Conservation (phyloP, 192 early-diverging fungal genomes). For the Backusella macrospora region DNA sequence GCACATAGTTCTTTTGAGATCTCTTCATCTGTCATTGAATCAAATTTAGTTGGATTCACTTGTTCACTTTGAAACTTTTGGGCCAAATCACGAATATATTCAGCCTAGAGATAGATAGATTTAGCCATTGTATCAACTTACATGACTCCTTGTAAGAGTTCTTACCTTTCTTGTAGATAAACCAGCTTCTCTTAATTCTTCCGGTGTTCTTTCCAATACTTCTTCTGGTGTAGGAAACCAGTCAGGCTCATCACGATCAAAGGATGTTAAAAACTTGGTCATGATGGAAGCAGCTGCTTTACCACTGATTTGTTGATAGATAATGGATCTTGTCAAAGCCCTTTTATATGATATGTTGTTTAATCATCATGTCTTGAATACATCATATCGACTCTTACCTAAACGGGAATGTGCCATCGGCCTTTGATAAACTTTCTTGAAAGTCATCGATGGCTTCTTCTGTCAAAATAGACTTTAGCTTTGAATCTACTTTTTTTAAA, state of each 20-base stretch:
- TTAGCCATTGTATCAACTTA: too few species aligned
- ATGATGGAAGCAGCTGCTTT: constrained; percentile 67
- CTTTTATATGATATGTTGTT: constrained; percentile 16
- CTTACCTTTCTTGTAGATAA: constrained; percentile 54
- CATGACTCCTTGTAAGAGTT: too few species aligned
- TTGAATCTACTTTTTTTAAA: constrained; percentile 48
- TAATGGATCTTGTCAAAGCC: constrained; percentile 50
- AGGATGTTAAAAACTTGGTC: constrained; percentile 55
- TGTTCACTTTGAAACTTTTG: constrained; percentile 55
- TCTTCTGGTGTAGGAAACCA: constrained; percentile 59
- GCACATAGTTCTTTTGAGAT: constrained; percentile 54
- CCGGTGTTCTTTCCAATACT: constrained; percentile 37
- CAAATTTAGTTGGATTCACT: constrained; percentile 49
- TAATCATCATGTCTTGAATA: not conserved
- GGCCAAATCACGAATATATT: constrained; percentile 69
- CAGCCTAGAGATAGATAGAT: too few species aligned
- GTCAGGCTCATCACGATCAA: constrained; percentile 32
- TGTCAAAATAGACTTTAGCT: constrained; percentile 47
- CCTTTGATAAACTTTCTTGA: constrained; percentile 42
- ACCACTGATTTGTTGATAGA: constrained; percentile 75
- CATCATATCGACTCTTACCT: constrained; percentile 6
- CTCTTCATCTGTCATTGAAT: constrained; percentile 57
- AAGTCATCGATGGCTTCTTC: constrained; percentile 34
- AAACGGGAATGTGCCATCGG: constrained; percentile 23
- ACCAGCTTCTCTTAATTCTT: constrained; percentile 42